phyloP scores from a whole-genome alignment of 352 stramenopile genomes.

The Phytopythium montanum region DNA sequence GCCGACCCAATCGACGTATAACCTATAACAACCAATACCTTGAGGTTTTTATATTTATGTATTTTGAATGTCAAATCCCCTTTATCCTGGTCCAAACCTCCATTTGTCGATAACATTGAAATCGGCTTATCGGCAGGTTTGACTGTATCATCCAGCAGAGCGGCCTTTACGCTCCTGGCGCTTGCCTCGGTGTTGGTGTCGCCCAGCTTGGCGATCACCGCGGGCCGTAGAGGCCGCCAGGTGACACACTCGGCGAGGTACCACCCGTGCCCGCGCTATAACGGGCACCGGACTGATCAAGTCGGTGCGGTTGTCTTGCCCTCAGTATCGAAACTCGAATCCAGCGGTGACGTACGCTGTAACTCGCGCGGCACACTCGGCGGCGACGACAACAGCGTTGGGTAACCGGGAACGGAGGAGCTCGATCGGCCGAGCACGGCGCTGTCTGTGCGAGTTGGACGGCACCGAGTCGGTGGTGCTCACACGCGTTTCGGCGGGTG shows the following conservation, averaged over 20 bases:
- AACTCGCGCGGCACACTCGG: no score
- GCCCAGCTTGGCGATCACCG: neutral
- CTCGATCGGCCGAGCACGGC: neutral
- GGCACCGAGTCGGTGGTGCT: neutral
- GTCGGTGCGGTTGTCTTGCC: neutral
- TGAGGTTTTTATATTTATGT: no score
- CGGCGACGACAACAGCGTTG: no score
- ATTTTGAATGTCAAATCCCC: no score
- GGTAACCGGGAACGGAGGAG: neutral
- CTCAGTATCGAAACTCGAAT: neutral
- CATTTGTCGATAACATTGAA: no score
- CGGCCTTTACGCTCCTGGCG: constrained; percentile 1
- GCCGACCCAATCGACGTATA: no score
- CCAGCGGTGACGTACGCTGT: neutral
- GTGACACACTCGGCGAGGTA: neutral
- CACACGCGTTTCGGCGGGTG: neutral
- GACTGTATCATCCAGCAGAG: no score
- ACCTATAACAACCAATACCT: no score
- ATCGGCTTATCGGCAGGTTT: neutral
- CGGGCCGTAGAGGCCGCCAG: constrained; percentile 1
- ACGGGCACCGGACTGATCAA: neutral
- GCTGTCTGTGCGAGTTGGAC: neutral
- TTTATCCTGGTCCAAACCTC: no score
- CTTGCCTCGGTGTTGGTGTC: neutral
- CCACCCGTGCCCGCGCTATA: neutral